These are phyloP conservation scores for Senna tora DNA, from an alignment of 306 rosid genomes.

Conservation along the genomic window DNA sequence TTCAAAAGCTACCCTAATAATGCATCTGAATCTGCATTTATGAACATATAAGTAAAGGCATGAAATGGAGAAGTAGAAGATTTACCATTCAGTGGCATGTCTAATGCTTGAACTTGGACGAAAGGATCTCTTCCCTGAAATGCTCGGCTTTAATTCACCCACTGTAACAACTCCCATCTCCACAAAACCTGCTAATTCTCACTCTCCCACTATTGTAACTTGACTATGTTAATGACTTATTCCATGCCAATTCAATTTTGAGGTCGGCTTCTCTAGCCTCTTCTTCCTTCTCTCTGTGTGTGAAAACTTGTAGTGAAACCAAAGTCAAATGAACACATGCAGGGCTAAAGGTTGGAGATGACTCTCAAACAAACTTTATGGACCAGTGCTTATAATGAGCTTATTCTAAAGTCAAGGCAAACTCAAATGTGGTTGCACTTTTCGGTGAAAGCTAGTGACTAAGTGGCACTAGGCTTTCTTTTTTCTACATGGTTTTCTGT, in stretches of 20 bases:
- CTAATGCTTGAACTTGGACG: conserved; percentile 87
- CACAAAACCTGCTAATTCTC: conserved; percentile 37
- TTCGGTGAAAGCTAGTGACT: conserved; percentile 83
- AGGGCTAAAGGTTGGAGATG: conserved; percentile 48
- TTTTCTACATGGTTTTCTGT: conserved; percentile 41
- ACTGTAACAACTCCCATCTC: conserved; percentile 90
- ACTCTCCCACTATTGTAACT: conserved; percentile 33
- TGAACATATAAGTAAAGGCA: conserved; percentile 10
- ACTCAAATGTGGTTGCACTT: conserved; percentile 62
- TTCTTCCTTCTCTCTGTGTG: conserved; percentile 36
- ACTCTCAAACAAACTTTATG: conserved; percentile 54
- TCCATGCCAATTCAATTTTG: conserved; percentile 28
- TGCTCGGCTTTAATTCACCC: conserved; percentile 92
- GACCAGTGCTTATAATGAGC: conserved; percentile 55
- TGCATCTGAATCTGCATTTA: background rate
- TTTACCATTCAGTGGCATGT: conserved; percentile 97
- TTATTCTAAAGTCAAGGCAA: conserved; percentile 66
- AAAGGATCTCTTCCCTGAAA: conserved; percentile 88
- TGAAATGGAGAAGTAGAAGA: conserved; percentile 26
- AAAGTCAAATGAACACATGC: conserved; percentile 71
- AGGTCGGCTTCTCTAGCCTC: conserved; percentile 39
- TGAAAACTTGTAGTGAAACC: conserved; percentile 44
- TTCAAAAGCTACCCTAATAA: background rate
- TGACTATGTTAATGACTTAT: conserved; percentile 18
- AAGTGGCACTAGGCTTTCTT: conserved; percentile 40